phyloP scores from a whole-genome alignment of 1,284 basidiomycete genomes.

The Puccinia novopanici region DNA sequence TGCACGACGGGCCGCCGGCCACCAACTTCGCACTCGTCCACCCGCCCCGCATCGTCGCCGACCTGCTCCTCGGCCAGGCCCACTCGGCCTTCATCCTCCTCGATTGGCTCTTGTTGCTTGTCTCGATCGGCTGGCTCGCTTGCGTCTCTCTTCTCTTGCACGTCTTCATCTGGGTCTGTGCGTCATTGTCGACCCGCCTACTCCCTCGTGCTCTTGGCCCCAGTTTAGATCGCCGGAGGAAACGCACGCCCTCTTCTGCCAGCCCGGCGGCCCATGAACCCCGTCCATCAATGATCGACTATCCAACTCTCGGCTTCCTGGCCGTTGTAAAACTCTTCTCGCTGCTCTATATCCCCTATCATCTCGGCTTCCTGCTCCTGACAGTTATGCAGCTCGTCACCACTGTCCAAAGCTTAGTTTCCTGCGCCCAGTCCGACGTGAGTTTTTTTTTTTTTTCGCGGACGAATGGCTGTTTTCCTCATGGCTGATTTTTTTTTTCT shows the following conservation, averaged over 20 bases:
- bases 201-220: too few relatives aligned
- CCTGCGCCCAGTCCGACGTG: too few relatives aligned
- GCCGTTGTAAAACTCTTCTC: constrained; percentile 68
- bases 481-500: not conserved
- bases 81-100: constrained; percentile 14
- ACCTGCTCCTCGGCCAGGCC: constrained; percentile 14
- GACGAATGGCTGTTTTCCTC: not conserved
- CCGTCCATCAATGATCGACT: constrained; percentile 59
- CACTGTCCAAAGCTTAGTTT: constrained; percentile 55
- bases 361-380: constrained; percentile 80
- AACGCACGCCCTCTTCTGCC: constrained; percentile 51
- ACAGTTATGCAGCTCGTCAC: constrained; percentile 71
- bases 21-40: not conserved
- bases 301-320: constrained; percentile 63
- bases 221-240: too few relatives aligned
- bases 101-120: constrained; percentile 26
- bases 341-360: constrained; percentile 78
- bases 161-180: not conserved
- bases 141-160: constrained; percentile 12
- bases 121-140: constrained; percentile 20
- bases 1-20: not conserved
- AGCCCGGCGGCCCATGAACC: constrained; percentile 58
- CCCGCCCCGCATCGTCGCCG: constrained; percentile 1
- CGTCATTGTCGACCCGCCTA: not conserved
- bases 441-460: not conserved